Conservation (phyloP, 2,329 filamentous ascomycete species). For the Dothideomycetes sp. region DNA sequence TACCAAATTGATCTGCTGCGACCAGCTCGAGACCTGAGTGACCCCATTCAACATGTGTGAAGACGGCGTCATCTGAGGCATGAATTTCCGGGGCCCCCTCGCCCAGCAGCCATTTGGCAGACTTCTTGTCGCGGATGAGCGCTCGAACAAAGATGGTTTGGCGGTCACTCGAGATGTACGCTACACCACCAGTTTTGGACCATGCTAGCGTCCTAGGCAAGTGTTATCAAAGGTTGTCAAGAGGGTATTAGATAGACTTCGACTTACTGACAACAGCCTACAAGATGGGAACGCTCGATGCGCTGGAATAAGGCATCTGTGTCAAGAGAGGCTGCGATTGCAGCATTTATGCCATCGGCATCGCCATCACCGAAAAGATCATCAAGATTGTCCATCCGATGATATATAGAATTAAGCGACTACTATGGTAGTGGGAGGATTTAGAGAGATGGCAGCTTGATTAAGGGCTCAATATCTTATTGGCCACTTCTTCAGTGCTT, state of each 20-base stretch:
- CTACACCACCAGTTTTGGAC: slow-evolving; percentile 81
- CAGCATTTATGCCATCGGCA: slow-evolving; percentile 43
- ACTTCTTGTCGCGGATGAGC: slow-evolving; percentile 57
- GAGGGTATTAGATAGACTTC: background rate
- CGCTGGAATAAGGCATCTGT: slow-evolving; percentile 62
- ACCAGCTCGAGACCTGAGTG: slow-evolving; percentile 70
- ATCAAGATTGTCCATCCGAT: slow-evolving; percentile 48
- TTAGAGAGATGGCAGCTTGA: too few relatives aligned
- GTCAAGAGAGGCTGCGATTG: slow-evolving; percentile 49
- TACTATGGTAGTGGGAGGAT: too few relatives aligned
- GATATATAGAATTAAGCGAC: slow-evolving; percentile 1
- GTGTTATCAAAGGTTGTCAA: slow-evolving; percentile 10
- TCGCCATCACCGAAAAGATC: slow-evolving; percentile 63
- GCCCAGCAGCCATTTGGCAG: slow-evolving; percentile 68
- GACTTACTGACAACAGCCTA: slow-evolving; percentile 74
- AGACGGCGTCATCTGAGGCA: slow-evolving; percentile 51
- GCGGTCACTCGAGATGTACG: slow-evolving; percentile 66
- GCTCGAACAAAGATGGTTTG: slow-evolving; percentile 62
- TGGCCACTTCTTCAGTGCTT: too few relatives aligned
- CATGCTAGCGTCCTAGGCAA: slow-evolving; percentile 63
- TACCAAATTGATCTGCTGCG: slow-evolving; percentile 68
- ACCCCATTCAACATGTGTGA: slow-evolving; percentile 79
- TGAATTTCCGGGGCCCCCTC: slow-evolving; percentile 61
- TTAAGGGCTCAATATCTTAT: too few relatives aligned
- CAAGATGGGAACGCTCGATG: slow-evolving; percentile 64